Base-by-base conservation (phyloP, 257 asterid genomes). In the Forsythia viridissima region DNA sequence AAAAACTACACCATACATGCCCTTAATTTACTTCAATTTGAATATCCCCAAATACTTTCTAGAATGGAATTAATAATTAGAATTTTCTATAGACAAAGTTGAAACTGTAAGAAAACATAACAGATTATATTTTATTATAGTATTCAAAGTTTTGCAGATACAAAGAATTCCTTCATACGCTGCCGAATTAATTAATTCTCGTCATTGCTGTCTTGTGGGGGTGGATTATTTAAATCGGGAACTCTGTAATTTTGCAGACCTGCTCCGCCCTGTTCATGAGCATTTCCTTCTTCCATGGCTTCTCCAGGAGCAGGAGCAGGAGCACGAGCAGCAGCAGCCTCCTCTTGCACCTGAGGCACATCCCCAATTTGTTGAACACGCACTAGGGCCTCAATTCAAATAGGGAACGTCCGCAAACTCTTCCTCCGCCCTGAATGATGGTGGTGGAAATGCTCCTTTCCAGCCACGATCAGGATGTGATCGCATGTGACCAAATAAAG, bases 401-500 rank as follows among this genome's bases (percentile, higher is more conserved):
- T 7, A 78, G 0, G 63, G 71, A 0, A 83, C 10, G 3, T 81
- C 86, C 0, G 84, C 85, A 9, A 80, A 86, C 6, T 88, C 91
- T 30, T 73, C 87, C n/a, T 61, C 84, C 2, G 87, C 91, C 16
- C 44, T 51, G 24, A 85, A 85, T 2, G 81, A 10, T 1, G 89
- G 89, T 0, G 88, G 89, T 0, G 34, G 89, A 39, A 68, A 86
- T 0, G 83, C 89, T 0, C 87, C 91, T 40, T 34, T 83, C 87
- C 86, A 83, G 4, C 83, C 87, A 18, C 88, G 71, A 0, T 71
- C 78, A 0, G 85, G 85, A 30, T 88, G 89, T 0, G 85, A 71
- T 0, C 89, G 30, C 89, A 88, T 85, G 57, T 88, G 91, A 0
- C 89, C 85, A 15, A 80, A 85, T 38, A 88, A 16, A 0, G 85